phyloP scores from a whole-genome alignment of 2,329 filamentous ascomycete genomes.

The Aspergillus sergii region DNA sequence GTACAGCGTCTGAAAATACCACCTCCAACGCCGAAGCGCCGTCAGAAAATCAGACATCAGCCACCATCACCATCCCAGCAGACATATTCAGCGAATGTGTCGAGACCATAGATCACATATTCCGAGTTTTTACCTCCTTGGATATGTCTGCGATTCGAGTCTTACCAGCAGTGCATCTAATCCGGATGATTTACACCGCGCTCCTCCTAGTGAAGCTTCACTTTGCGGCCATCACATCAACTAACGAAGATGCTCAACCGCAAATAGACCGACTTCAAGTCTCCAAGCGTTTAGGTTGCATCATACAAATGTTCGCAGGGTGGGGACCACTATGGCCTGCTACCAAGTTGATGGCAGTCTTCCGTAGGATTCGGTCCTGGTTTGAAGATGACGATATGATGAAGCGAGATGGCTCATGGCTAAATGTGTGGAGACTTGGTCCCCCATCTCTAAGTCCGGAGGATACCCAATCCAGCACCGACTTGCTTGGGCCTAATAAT shows the following conservation, averaged over 20 bases:
- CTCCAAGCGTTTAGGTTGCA: not conserved
- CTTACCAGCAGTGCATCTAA: slow-evolving; percentile 1
- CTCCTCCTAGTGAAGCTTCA: slow-evolving; percentile 4
- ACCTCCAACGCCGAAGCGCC: not conserved
- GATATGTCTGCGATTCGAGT: slow-evolving; percentile 8
- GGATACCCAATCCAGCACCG: not conserved
- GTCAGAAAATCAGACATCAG: not conserved
- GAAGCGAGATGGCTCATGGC: not conserved
- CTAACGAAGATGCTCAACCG: not conserved
- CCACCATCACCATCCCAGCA: not conserved
- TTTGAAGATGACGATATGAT: not conserved
- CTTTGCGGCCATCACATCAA: not conserved
- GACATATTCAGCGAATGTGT: not conserved
- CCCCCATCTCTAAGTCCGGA: not conserved
- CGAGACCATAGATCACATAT: not conserved
- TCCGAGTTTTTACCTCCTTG: slow-evolving; percentile 4
- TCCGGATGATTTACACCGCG: slow-evolving; percentile 6
- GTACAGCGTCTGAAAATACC: not conserved
- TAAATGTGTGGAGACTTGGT: not conserved
- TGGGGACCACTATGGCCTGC: slow-evolving; percentile 9
- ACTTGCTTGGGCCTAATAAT: not conserved
- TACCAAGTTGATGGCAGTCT: not conserved
- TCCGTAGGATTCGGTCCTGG: not conserved
- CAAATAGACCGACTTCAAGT: not conserved
- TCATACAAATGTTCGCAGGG: slow-evolving; percentile 1